Conservation (phyloP, 2,329 filamentous ascomycete genomes). For the Aspergillus aculeatus region DNA sequence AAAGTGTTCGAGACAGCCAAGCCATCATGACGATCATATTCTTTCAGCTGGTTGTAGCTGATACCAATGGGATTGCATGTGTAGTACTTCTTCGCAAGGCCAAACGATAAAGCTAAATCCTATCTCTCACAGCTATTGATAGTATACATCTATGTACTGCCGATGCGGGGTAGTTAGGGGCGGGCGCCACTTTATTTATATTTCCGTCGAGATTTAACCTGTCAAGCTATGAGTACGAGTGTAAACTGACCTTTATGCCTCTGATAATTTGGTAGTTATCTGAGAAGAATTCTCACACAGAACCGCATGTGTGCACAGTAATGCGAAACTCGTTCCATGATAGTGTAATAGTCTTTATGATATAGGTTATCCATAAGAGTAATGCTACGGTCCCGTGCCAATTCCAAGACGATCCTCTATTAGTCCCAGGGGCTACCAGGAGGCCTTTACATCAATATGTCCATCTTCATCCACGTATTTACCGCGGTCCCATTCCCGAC, state of each 20-base stretch:
- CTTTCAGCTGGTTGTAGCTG: not conserved
- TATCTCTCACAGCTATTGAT: no score
- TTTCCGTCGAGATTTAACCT: no score
- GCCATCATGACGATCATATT: not conserved
- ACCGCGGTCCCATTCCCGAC: conserved; percentile 66
- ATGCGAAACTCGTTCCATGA: no score
- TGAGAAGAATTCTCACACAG: no score
- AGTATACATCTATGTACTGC: no score
- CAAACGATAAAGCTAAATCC: no score
- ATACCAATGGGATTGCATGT: not conserved
- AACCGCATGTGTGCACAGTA: no score
- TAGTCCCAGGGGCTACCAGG: conserved; percentile 42
- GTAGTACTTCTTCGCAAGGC: not conserved
- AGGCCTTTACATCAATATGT: conserved; percentile 50
- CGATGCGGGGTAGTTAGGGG: no score
- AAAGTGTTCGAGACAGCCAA: not conserved
- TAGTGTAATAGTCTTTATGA: not conserved
- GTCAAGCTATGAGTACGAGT: no score
- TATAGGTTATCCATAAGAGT: not conserved
- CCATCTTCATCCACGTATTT: conserved; percentile 60
- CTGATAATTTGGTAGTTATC: no score
- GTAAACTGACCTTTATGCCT: no score
- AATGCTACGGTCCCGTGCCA: not conserved
- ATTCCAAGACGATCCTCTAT: not conserved
- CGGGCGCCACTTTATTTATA: no score